phyloP scores from a whole-genome alignment of 495 filamentous ascomycete species.

The Lophiotrema nucula region DNA sequence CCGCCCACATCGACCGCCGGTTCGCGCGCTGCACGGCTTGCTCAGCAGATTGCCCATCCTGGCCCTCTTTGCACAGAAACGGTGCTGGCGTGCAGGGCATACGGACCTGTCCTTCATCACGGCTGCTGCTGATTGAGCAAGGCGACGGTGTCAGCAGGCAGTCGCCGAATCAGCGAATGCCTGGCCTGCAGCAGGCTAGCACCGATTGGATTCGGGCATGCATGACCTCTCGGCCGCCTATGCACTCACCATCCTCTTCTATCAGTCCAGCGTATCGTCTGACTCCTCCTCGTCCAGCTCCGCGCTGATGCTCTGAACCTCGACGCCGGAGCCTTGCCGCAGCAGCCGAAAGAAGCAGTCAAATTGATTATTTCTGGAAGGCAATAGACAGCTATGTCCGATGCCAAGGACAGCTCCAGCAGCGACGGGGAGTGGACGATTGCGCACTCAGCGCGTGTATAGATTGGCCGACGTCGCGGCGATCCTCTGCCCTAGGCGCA shows the following conservation, averaged over 20 bases:
- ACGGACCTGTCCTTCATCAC: constrained; percentile 14
- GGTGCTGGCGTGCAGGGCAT: constrained; percentile 21
- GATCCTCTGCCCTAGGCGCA: too few relatives aligned
- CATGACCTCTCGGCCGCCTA: constrained; percentile 29
- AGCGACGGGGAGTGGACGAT: too few relatives aligned
- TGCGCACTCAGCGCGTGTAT: too few relatives aligned
- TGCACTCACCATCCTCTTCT: constrained; percentile 30
- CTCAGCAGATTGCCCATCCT: background rate
- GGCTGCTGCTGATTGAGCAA: constrained; percentile 26
- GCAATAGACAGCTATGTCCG: too few relatives aligned
- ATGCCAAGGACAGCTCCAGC: too few relatives aligned
- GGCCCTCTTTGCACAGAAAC: constrained; percentile 21
- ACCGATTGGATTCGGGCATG: constrained; percentile 18
- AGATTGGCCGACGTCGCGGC: too few relatives aligned
- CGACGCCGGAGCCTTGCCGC: constrained; percentile 29
- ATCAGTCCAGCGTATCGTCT: constrained; percentile 32
- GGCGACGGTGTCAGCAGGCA: constrained; percentile 18
- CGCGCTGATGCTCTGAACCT: background rate
- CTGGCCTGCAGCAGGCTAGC: constrained; percentile 11
- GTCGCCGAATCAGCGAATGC: constrained; percentile 21
- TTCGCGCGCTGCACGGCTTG: background rate
- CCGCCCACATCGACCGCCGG: background rate
- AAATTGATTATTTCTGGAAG: constrained; percentile 18
- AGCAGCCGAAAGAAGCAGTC: constrained; percentile 28
- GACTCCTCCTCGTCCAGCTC: constrained; percentile 21